Base-by-base conservation (phyloP, 1,139 yeast genomes). In the Yamadazyma pseudoaaseri region DNA sequence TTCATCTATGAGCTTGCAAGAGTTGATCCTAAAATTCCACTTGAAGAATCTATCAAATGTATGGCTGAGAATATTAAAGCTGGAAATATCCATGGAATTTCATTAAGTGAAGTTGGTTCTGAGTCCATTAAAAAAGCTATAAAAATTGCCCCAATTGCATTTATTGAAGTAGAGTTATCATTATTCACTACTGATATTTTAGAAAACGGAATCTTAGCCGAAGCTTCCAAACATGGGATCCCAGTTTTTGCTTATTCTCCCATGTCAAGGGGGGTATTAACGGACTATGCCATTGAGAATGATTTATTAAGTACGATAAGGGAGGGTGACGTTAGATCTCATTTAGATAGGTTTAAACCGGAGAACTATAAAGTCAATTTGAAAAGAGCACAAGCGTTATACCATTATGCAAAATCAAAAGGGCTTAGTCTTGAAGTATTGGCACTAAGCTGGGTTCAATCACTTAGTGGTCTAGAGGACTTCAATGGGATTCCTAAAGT, bases 221-320 rank as follows among this genome's bases (percentile, higher is more conserved):
- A 79, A 38, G 39, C 39, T 27, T 52, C 69, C 9, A 47, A 51
- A 30, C 49, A 51, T 21, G 65, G 63, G 11, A 71, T 86, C 36
- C 82, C 90, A 6, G 63, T 85, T 24, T 61, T 84, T 40, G 86
- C 90, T 22, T 86, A 86, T 59, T 81, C 94, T 17, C 95, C 96
- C 26, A 65, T 86, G 39, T 81, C 86, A 10, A 69, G 85, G 48
- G 96, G 96, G 1, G 58, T 79, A 37, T 68, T 87, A 39, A 80
- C 92, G 5, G 92, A 90, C 37, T 43, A 44, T 29, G 48, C 63
- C n/a, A 70, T 76, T 36, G 51, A 68, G 7, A 62, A 61, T n/a
- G 34, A 37, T 16, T 37, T 26, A 16, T 10, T 33, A 10, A 20
- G 22, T 9, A 16, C 39, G 3, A 22, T 37, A 24, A 14, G 16